phyloP scores from a whole-genome alignment of 495 filamentous ascomycete genomes.

The Neurospora sp. region DNA sequence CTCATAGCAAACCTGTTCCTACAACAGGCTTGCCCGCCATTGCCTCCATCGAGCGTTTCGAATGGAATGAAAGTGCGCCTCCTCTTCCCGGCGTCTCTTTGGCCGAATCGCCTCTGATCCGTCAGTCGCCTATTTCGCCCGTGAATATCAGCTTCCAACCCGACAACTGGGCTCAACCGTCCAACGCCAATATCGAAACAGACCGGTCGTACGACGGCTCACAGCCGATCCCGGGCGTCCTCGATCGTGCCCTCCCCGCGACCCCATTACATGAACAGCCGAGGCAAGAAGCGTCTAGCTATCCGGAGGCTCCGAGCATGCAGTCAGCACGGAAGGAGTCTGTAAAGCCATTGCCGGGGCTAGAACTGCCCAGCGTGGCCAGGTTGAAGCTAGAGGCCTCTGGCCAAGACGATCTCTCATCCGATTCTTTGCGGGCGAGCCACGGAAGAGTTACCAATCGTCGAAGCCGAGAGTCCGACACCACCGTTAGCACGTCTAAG shows the following conservation, averaged over 20 bases:
- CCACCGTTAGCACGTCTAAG: constrained; percentile 34
- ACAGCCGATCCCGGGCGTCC: background rate
- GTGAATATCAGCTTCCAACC: constrained; percentile 32
- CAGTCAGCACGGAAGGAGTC: background rate
- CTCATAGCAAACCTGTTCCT: constrained; percentile 34
- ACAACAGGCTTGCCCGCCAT: constrained; percentile 14
- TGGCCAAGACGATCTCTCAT: background rate
- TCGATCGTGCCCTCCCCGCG: constrained; percentile 24
- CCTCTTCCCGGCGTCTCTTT: constrained; percentile 18
- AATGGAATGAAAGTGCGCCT: constrained; percentile 23
- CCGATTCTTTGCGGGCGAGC: background rate
- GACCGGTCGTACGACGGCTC: constrained; percentile 4
- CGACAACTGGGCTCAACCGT: constrained; percentile 31
- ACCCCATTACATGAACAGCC: constrained; percentile 18
- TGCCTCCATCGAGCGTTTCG: constrained; percentile 18
- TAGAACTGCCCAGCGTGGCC: background rate
- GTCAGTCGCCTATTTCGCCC: constrained; percentile 30
- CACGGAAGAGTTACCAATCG: constrained; percentile 24
- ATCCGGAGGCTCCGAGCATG: background rate
- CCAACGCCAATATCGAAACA: constrained; percentile 32
- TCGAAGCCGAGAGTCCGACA: constrained; percentile 38
- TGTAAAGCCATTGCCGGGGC: constrained; percentile 8
- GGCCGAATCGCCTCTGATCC: constrained; percentile 25
- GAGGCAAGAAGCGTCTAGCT: background rate
- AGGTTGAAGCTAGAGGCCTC: constrained; percentile 4